Base-by-base conservation (phyloP, 345 rosid genomes). In the Aquilaria yunnanensis region DNA sequence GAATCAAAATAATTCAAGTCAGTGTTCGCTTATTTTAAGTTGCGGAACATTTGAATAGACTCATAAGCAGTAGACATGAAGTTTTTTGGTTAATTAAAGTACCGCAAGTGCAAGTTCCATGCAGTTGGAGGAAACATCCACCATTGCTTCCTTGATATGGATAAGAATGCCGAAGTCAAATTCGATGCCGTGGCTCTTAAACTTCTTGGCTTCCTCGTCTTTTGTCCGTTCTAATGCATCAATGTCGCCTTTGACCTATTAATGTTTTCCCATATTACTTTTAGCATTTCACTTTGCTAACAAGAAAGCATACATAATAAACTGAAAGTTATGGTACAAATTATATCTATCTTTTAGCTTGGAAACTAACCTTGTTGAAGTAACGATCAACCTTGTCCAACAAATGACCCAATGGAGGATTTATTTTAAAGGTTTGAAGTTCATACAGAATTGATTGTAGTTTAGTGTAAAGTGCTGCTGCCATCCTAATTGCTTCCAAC, bases 21-120 rank as follows among this genome's bases (percentile, higher is more conserved):
- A 59, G 33, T 12, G 3, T 46, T 10, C 6, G 41, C n/a, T 60
- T 37, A 9, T 9, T 1, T 37, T 37, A 37, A 37, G 43, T 37
- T 5, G 8, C 43, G 43, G 8, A 37, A 37, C 43, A 5, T 37
- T 37, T 48, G 3, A 16, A 43, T 59, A 13, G 51, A 14, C 1
- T 23, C 23, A 23, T 23, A 23, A 23, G 23, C 23, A 23, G 23
- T 43, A 14, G 14, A 41, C 14, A 37, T 7, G n/a, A 12, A 33
- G 45, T 4, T 56, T 2, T 23, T 56, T 57, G 31, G 31, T 13
- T 57, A 14, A 5, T 23, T 30, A 46, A 29, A 30, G 1, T 83
- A 88, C 97, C 91, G 80, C 78, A 16, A 90, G 78, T 48, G 83
- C 92, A 46, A 83, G 65, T 77, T 94, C 96, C 92, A 88, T 94